Evolutionary conservation across 768 basidiomycete genomes (phyloP), one percentile per base, ranked within the genome.

Genomic region (Xanthoconium stramineum): DNA sequence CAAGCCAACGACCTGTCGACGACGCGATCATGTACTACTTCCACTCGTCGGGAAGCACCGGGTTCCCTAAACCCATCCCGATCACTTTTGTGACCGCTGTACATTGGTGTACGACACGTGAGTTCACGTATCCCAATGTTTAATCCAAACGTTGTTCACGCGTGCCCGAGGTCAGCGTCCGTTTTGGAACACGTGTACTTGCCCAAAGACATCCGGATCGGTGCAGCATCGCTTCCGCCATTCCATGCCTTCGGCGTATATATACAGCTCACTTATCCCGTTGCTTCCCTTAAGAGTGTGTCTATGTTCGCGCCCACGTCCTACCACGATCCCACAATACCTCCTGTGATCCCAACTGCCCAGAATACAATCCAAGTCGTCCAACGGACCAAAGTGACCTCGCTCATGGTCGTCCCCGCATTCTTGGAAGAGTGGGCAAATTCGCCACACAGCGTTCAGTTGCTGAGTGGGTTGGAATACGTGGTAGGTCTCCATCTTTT

Each of bases 41-140:
- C 0, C 78, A 81, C 56, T 81, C 81, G 0, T 81, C 81, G 4
- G 80, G 80, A 15, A 80, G 78, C 48, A 78, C 80, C 0, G 78
- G 79, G 3, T 70, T 77, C 45, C 78, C 80, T 0, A 80, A 78
- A 53, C 61, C 75, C 9, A 74, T 81, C n/a, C 63, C 70, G 3
- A 68, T 75, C 33, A 74, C 69, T 0, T 67, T 73, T 42, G 55
- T 62, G 13, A 66, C 61, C 12, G 44, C 70, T 9, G 33, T 68
- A 4, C 69, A 76, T 35, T 76, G 75, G 70, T 70, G 68, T 14
- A 54, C 59, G n/a, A 64, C 69, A 30, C 66, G 78, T 80, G 58
- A 24, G 20, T 39, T 39, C 8, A 50, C 60, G 2, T 42, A 7
- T 19, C 4, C 11, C 30, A 3, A 12, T 42, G 10, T 9, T 24